Conservation (phyloP, 2,329 filamentous ascomycete species). For the Didymella glomerata region DNA sequence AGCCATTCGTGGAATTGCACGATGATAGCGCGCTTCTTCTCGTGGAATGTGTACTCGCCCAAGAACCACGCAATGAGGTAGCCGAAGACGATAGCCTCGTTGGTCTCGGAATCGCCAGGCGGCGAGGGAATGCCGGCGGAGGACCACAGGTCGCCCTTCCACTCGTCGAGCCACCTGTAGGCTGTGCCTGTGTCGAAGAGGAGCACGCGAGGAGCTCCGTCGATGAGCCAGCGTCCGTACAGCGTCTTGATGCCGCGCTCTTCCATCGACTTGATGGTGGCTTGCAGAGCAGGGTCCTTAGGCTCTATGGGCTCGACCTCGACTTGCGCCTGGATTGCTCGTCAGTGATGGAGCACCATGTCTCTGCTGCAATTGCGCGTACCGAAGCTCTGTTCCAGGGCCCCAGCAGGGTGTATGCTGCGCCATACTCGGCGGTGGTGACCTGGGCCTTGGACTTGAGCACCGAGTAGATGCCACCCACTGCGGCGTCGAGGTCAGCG, state of each 20-base stretch:
- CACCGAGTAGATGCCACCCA: conserved; percentile 98
- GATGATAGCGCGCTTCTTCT: conserved; percentile 90
- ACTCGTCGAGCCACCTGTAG: conserved; percentile 90
- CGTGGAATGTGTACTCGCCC: conserved; percentile 95
- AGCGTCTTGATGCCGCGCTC: conserved; percentile 88
- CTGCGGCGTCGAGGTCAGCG: conserved; percentile 58
- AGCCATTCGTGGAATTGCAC: conserved; percentile 99
- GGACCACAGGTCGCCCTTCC: conserved; percentile 97
- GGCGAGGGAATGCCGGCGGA: conserved; percentile 93
- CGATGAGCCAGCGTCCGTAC: conserved; percentile 97
- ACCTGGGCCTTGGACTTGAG: conserved; percentile 99
- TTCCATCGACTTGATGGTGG: conserved; percentile 91
- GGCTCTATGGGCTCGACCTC: conserved; percentile 95
- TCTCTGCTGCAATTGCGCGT: conserved; percentile 50
- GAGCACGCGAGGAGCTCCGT: conserved; percentile 90
- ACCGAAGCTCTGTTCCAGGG: conserved; percentile 92
- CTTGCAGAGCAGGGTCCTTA: conserved; percentile 77
- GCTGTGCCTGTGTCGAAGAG: conserved; percentile 95
- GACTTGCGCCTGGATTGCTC: conserved; percentile 77
- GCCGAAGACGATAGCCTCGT: conserved; percentile 96
- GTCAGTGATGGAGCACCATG: conserved; percentile 25
- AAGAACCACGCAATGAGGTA: conserved; percentile 98
- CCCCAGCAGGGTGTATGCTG: conserved; percentile 93
- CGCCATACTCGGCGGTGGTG: conserved; percentile 97
- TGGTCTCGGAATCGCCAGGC: conserved; percentile 90